Evolutionary conservation across 768 basidiomycete genomes (phyloP), one percentile per base, ranked within the genome.

Genomic region (Pulveroboletus ravenelii): DNA sequence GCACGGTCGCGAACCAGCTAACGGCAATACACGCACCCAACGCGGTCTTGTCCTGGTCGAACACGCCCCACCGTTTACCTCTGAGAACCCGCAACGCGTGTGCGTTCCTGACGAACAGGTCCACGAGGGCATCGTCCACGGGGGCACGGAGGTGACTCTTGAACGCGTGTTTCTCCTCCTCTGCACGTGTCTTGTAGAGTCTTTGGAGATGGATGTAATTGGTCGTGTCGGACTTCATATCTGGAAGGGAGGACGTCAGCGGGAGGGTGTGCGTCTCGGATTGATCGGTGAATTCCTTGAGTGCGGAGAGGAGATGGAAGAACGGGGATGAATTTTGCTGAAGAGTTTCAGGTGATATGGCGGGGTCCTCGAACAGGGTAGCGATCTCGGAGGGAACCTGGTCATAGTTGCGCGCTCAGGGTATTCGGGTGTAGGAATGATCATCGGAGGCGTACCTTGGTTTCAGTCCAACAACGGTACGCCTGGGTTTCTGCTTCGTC

Each of bases 401-500:
- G 17, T 12, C 1, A 25, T 8, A 29, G 15, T n/a, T n/a, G 29
- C 7, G 20, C 5, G 17, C 3, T 17, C 27, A 13, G 46, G 31
- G 18, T 13, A 1, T 27, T 41, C 41, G 36, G 8, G 12, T 23
- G 25, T 18, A 18, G 3, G 15, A n/a, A 20, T 2, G 13, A 14
- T 23, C n/a, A 25, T 13, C 9, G n/a, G 9, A 8, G 20, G 14
- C 58, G 14, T 47, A 78, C 78, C 40, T 70, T 72, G 18, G 79
- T 78, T 47, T 72, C 72, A 0, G 80, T 80, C 84, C 84, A 93
- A 48, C 80, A 80, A 25, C 89, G 82, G 66, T 89, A 94, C 0
- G 88, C 90, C 64, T 96, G 89, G 7, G 86, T 77, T 61, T 87
- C 80, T 2, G 94, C 95, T 68, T 98, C 95, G 53, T 96, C 95